Base-by-base conservation (phyloP, 2,329 filamentous ascomycete species). In the Aphanocladium album region DNA sequence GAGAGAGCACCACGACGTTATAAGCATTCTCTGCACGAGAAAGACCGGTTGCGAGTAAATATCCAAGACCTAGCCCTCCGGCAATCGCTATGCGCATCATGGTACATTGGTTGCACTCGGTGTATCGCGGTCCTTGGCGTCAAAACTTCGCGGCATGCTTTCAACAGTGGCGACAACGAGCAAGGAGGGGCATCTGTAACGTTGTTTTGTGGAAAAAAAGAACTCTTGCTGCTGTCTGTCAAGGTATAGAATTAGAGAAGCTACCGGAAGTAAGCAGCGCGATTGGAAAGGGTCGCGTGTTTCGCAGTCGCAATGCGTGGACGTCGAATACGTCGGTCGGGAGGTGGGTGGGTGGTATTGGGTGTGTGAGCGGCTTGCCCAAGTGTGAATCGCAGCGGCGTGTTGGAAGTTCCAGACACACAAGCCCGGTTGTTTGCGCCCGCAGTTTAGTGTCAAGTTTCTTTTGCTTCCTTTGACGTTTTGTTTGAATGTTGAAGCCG, bases 1-100 rank as follows among this genome's bases (percentile, higher is more conserved):
- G 81, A 23, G 89, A 90, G 33, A 92, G 74, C n/a, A 92, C 80
- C 57, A 92, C 79, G 49, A 91, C 80, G 55, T 86, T 82, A 71
- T 91, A 86, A 51, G 83, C 84, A 39, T 84, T 89, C 57, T 68
- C 68, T 46, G 74, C 72, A 60, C 84, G 79, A 33, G 83, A 80
- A 35, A 92, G 79, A 67, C 83, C 80, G 60, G 83, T 79, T 49
- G 77, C 72, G 30, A 81, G 70, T 62, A 80, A 65, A 64, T 73
- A 74, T 61, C 79, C 77, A 54, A 81, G 72, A 57, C 77, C 78
- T 51, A 75, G 73, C 59, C 74, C 79, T 41, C 79, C 79, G 57
- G 77, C 79, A 62, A 81, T 74, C 62, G 77, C 79, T 61, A 81
- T 79, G 63, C 78, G 76, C 77, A 80, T 80, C 73, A 77, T 79